Base-by-base conservation (phyloP, 169 alveolate genomes). In the Babesia bovis region DNA sequence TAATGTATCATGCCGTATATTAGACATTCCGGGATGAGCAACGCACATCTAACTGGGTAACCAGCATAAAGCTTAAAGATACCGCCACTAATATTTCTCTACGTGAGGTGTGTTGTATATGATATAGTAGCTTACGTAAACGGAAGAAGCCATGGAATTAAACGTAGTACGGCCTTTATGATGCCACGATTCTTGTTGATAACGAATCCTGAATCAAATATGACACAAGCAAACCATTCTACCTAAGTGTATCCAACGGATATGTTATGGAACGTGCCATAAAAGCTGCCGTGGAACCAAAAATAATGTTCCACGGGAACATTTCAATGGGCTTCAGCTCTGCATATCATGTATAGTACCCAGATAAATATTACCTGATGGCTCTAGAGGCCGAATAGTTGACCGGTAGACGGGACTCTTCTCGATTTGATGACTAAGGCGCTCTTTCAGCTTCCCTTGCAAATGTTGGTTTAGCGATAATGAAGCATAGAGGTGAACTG, bases 161-260 rank as follows among this genome's bases (percentile, higher is more conserved):
- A 52, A 33, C 50, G 33, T 25, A 10, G 52, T 38, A 21, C 67
- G 60, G 12, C 57, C 70, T 2, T 78, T 66, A 25, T 69, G 52
- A 26, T 59, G 57, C 68, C 68, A 66, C 7, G 82, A n/a, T 35
- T 77, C 56, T 17, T 78, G 72, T 32, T 68, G 86, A 52, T 78
- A 78, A 36, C 65, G 60, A 57, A 78, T 57, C 57, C 86, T 78
- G 67, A 26, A n/a, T 6, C n/a, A 9, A 0, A 23, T 32, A 19
- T 9, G 21, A 25, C n/a, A 7, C 17, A 4, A 7, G 23, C 15
- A 2, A 25, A 26, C 47, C 4, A 7, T 17, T 45, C 0, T 40
- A 70, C 84, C 82, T 81, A n/a, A 81, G 25, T 36, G 88, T 81
- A 25, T 81, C 85, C 44, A 81, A 25, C 21, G 88, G 88, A 28